phyloP scores from a whole-genome alignment of 192 early-diverging fungal species.

The Ramicandelaber brevisporus region DNA sequence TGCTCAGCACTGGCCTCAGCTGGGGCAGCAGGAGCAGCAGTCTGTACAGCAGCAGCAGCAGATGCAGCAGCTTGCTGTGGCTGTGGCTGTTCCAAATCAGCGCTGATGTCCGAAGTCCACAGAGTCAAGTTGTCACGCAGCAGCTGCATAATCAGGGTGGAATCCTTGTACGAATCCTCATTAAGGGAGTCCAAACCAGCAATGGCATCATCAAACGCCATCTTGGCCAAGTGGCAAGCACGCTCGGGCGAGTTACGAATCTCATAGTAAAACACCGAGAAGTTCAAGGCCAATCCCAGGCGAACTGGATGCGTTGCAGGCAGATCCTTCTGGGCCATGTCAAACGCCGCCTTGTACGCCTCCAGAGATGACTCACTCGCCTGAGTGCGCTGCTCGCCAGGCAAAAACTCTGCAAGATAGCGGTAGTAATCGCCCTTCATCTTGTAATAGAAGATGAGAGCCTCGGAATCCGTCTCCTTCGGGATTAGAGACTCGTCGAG shows the following conservation, averaged over 20 bases:
- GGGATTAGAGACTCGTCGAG: slow-evolving; percentile 71
- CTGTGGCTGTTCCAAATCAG: slow-evolving; percentile 8
- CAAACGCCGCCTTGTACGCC: slow-evolving; percentile 89
- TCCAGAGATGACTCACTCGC: slow-evolving; percentile 71
- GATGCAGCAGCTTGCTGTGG: slow-evolving; percentile 5
- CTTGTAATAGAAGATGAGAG: slow-evolving; percentile 99
- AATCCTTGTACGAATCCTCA: slow-evolving; percentile 95
- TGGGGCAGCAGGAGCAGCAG: slow-evolving; percentile 8
- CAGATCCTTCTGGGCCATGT: slow-evolving; percentile 55
- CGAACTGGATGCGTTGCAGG: slow-evolving; percentile 89
- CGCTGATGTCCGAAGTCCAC: slow-evolving; percentile 72
- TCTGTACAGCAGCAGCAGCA: slow-evolving; percentile 19
- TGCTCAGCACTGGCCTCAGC: slow-evolving; percentile 5
- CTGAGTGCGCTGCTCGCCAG: slow-evolving; percentile 60
- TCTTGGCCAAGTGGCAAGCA: slow-evolving; percentile 77
- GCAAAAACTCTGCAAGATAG: slow-evolving; percentile 95
- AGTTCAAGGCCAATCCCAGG: slow-evolving; percentile 90
- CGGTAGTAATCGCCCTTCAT: slow-evolving; percentile 99
- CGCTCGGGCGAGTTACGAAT: slow-evolving; percentile 84
- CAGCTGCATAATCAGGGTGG: slow-evolving; percentile 94
- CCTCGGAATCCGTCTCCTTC: slow-evolving; percentile 74
- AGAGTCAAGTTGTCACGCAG: slow-evolving; percentile 89
- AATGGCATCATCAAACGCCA: slow-evolving; percentile 91
- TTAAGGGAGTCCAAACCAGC: slow-evolving; percentile 77
- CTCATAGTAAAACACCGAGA: slow-evolving; percentile 97